Conservation (phyloP, 768 basidiomycete genomes). For the Paxillus involutus region DNA sequence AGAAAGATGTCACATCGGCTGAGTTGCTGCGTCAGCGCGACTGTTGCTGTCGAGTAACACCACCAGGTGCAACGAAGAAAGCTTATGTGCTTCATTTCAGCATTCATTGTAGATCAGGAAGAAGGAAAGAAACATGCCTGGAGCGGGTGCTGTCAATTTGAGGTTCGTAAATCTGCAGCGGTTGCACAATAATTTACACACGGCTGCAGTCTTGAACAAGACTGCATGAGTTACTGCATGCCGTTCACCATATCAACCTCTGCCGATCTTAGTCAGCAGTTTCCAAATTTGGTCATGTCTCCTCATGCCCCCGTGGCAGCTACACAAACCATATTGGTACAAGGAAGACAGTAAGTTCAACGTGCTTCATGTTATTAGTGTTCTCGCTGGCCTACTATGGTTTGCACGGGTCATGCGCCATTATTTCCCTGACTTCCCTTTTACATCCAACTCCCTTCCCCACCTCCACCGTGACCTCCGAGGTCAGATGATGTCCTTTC, state of each 20-base stretch:
- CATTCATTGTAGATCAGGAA: background rate
- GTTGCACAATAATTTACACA: background rate
- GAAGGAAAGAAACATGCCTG: background rate
- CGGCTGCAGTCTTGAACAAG: background rate
- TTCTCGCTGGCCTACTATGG: too few relatives aligned
- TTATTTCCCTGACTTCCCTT: too few relatives aligned
- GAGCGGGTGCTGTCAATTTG: background rate
- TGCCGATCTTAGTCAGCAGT: background rate
- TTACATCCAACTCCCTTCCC: too few relatives aligned
- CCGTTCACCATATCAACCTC: too few relatives aligned
- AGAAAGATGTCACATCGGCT: slow-evolving; percentile 9
- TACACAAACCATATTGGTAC: too few relatives aligned
- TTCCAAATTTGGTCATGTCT: background rate
- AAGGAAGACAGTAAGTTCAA: too few relatives aligned
- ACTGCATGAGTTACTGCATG: too few relatives aligned
- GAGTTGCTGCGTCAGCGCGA: slow-evolving; percentile 4
- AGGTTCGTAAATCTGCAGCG: background rate
- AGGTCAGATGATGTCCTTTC: too few relatives aligned
- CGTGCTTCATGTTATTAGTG: too few relatives aligned
- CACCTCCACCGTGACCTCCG: too few relatives aligned
- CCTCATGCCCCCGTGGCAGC: too few relatives aligned
- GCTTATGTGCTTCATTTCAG: background rate
- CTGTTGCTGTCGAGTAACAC: background rate
- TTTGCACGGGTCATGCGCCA: too few relatives aligned
- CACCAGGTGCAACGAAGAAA: background rate